phyloP scores from a whole-genome alignment of 148 eudicot species.

The Cornus controversa region DNA sequence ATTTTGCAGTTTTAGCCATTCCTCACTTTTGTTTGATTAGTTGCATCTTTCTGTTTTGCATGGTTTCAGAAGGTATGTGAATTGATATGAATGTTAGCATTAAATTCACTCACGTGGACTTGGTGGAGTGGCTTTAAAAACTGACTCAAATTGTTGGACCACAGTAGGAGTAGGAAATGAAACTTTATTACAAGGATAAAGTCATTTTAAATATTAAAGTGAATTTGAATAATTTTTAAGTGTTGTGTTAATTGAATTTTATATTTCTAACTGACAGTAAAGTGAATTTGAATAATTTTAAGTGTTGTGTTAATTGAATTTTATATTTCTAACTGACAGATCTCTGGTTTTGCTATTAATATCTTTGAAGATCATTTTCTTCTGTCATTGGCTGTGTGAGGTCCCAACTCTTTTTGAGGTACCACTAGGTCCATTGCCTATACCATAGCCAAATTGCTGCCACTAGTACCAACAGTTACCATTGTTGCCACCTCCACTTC shows the following conservation, averaged over 20 bases:
- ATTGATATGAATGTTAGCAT: constrained; percentile 50
- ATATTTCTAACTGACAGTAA: neutral
- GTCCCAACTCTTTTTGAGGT: constrained; percentile 1
- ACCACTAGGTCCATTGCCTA: too few relatives aligned
- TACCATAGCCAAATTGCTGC: too few relatives aligned
- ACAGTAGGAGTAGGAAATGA: constrained; percentile 26
- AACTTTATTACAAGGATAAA: constrained; percentile 21
- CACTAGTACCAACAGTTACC: too few relatives aligned
- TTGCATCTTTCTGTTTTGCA: constrained; percentile 31
- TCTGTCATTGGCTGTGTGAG: neutral
- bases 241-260: neutral
- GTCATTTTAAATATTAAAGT: neutral
- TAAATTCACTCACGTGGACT: constrained; percentile 76
- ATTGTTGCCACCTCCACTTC: too few relatives aligned
- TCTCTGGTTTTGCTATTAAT: neutral
- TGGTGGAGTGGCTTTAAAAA: constrained; percentile 42
- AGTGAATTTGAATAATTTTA: too few relatives aligned
- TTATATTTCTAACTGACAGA: neutral
- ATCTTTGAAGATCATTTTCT: neutral
- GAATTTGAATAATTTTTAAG: neutral
- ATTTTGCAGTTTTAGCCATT: constrained; percentile 13
- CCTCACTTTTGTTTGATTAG: constrained; percentile 31
- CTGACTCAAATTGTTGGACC: constrained; percentile 36
- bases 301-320: neutral
- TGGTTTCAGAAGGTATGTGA: constrained; percentile 15